Evolutionary conservation across 768 basidiomycete genomes (phyloP), one percentile per base, ranked within the genome.

Genomic region (Chalciporus sphaerocephalus): DNA sequence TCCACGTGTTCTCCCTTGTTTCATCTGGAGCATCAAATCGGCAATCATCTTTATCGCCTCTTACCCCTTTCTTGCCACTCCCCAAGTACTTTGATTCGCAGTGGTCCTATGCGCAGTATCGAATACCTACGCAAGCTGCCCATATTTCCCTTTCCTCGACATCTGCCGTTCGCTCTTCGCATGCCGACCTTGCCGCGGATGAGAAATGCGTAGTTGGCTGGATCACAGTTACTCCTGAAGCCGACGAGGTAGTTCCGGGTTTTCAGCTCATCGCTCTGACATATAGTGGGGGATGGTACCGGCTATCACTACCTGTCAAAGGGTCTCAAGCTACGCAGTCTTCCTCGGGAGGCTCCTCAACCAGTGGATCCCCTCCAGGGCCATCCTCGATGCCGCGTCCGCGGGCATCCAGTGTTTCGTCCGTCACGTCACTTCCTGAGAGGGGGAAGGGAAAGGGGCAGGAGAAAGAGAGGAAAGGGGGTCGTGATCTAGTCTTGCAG

Each of bases 51-150:
- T 75, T 94, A 54, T 90, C 87, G 1, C 81, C 85, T 4, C 67
- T 95, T 38, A 79, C 85, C 13, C 83, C 87, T 3, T 92, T 85
- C 59, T 68, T 95, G 9, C 87, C 85, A 12, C 73, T 91, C 25
- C 92, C 92, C 15, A 89, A 87, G 51, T 95, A 95, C 63, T 93
- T 96, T 60, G 83, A 84, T 58, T 93, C 91, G n/a, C 86, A 93
- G 64, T 95, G 92, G 93, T 94, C 92, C 0, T 93, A 95, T 59
- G 90, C 92, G 12, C 87, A 90, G 54, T 96, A 89, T 62, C 80
- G 89, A 34, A 87, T 96, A 59, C 92, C 92, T 3, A 71, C 85
- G 2, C 88, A 91, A 54, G 84, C 85, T 2, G 73, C 91, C 7
- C 90, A 93, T 52, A 85, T 92, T 38, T 84, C 87, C 10, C 67